Base-by-base conservation (phyloP, 768 basidiomycete species). In the Pulveroboletus ravenelii region DNA sequence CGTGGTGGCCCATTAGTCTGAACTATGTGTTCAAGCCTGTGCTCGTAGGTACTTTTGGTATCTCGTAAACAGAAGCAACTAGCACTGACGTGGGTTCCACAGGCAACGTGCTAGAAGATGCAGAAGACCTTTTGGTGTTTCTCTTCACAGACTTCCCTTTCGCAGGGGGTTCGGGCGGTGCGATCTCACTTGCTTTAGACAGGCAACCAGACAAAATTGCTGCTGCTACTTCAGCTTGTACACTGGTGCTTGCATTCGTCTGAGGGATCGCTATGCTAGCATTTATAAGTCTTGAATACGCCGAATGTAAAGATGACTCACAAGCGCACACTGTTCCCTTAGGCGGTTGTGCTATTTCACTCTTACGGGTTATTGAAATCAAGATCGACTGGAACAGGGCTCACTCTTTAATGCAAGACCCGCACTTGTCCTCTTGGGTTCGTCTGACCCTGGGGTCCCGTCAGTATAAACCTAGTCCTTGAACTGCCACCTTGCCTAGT, bases 221-320 rank as follows among this genome's bases (percentile, higher is more conserved):
- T 42, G 60, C 52, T 54, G 44, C 42, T 37, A 64, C 50, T 44
- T 60, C 62, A 6, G 52, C 48, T 32, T 30, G 48, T 7, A 66
- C 45, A 42, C 2, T 41, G 20, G 37, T 15, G 48, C 62, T 62
- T 49, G 35, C 62, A 42, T 14, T 55, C 12, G 62, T 62, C 20
- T 25, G 37, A 32, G 51, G 52, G 17, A 53, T 46, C 38, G 44
- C 65, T 65, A 62, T 48, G 29, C 67, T 64, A 47, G 54, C 44
- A 48, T 53, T 53, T 36, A 54, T 63, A 47, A 58, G 60, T 48
- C 30, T 52, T 52, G 41, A 52, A 54, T 30, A 42, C 20, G 36
- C 43, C 12, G 3, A 45, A 52, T 20, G 30, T n/a, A 15, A 46
- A 48, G n/a, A 45, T 23, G 43, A 23, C 60, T 60, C 42, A 58